These are phyloP conservation scores for Globisporangium sylvaticum DNA, from an alignment of 352 stramenopile genomes.

Conservation along the genomic window DNA sequence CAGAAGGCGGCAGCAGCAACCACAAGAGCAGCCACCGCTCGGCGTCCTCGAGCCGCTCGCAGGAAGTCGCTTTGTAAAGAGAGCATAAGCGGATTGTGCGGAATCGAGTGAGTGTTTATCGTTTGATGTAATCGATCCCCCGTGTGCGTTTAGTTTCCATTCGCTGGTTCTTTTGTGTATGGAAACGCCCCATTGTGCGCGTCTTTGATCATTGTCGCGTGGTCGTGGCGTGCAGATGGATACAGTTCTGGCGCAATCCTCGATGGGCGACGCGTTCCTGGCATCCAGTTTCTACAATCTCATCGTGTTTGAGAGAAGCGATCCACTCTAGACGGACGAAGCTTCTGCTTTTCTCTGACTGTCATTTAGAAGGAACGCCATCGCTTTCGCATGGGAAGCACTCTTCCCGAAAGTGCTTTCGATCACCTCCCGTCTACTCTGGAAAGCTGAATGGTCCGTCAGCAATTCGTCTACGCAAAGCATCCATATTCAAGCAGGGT, in stretches of 20 bases:
- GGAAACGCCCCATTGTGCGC: background rate
- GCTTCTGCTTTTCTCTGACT: no score
- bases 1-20: constrained; percentile 24
- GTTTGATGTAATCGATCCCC: constrained; percentile 7
- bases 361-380: background rate
- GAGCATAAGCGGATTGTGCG: background rate
- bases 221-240: background rate
- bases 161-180: background rate
- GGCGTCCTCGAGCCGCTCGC: constrained; percentile 23
- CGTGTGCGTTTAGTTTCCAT: background rate
- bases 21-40: constrained; percentile 18
- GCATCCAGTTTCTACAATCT: background rate
- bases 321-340: no score
- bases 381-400: background rate
- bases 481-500: background rate
- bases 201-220: background rate
- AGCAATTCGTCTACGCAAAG: background rate
- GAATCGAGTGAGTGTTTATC: constrained; percentile 9
- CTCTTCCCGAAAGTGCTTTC: background rate
- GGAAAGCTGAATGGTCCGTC: background rate
- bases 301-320: no score
- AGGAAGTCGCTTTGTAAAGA: constrained; percentile 25
- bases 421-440: background rate
- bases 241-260: background rate
- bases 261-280: background rate